Percentiles rank a stretch among this genome's conserved stretches.
phyloP scores from a whole-genome alignment of 495 filamentous ascomycete genomes.

The Paragyromitra xinjiangensis region DNA sequence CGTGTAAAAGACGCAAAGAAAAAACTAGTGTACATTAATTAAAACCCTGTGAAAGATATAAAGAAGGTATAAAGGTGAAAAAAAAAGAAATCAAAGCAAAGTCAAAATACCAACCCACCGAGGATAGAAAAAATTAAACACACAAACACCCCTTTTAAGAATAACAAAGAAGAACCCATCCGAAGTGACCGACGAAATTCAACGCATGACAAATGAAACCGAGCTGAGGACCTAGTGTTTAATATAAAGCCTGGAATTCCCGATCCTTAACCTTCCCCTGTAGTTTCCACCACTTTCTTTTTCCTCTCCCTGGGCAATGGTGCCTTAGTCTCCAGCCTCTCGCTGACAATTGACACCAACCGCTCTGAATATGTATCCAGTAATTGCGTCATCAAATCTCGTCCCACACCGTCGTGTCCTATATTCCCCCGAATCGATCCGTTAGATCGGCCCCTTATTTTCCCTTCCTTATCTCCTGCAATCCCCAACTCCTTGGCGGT shows the following conservation, averaged over 20 bases:
- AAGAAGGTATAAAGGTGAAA: constrained; percentile 46
- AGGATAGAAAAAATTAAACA: constrained; percentile 46
- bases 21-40: constrained; percentile 53
- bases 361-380: constrained; percentile 77
- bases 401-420: constrained; percentile 74
- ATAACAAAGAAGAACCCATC: constrained; percentile 51
- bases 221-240: constrained; percentile 26
- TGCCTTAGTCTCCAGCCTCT: constrained; percentile 64
- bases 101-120: constrained; percentile 52
- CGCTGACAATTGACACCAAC: constrained; percentile 74
- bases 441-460: constrained; percentile 69
- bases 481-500: constrained; percentile 73
- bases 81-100: constrained; percentile 42
- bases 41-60: constrained; percentile 45
- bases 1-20: constrained; percentile 53
- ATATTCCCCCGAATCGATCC: constrained; percentile 78
- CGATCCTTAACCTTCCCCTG: constrained; percentile 55
- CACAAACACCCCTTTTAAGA: constrained; percentile 53
- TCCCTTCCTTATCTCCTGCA: constrained; percentile 62
- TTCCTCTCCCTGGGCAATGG: constrained; percentile 50
- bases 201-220: constrained; percentile 48
- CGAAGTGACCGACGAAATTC: constrained; percentile 49
- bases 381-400: constrained; percentile 67
- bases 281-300: constrained; percentile 50
- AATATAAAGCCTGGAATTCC: constrained; percentile 23